A percentile compares a stretch with the other conserved stretches of the same genome.
These are phyloP conservation scores for Acacia acuminata DNA, from an alignment of 306 rosid genomes.

Conservation along the genomic window DNA sequence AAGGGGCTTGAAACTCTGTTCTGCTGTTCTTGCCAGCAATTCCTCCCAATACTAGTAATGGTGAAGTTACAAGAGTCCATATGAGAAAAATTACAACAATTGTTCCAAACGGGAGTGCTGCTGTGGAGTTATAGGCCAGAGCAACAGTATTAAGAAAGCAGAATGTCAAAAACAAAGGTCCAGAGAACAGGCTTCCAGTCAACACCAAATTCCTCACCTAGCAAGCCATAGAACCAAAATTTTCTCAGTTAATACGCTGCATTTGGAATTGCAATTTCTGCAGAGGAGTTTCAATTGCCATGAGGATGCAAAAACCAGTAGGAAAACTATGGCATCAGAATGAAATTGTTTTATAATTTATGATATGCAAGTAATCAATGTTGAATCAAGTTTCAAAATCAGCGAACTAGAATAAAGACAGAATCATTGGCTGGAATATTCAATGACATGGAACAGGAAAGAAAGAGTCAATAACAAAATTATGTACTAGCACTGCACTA, in stretches of 20 bases:
- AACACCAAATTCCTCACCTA: conserved; percentile 38
- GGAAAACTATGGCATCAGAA: neutral
- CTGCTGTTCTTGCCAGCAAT: conserved; percentile 38
- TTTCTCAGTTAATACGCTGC: neutral
- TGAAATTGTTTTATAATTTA: neutral
- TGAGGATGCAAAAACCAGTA: neutral
- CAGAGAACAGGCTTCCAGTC: conserved; percentile 40
- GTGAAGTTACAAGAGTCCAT: conserved; percentile 39
- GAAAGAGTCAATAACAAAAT: neutral
- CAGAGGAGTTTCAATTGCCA: neutral
- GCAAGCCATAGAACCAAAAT: conserved; percentile 5
- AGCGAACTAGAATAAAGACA: neutral
- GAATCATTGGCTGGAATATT: neutral
- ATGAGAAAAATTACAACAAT: conserved; percentile 37
- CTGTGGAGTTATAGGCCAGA: conserved; percentile 34
- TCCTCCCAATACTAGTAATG: conserved; percentile 35
- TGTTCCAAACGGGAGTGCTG: conserved; percentile 42
- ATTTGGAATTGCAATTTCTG: neutral
- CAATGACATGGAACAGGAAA: neutral
- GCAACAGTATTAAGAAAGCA: conserved; percentile 40
- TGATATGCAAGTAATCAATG: neutral
- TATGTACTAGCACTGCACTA: neutral
- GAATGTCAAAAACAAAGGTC: conserved; percentile 37
- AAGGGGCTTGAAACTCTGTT: conserved; percentile 39
- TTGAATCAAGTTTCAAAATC: too few relatives aligned